Evolutionary conservation across 2,329 filamentous ascomycete genomes (phyloP), one percentile per base, ranked within the genome.

Genomic region (Sclerotinia sclerotiorum): DNA sequence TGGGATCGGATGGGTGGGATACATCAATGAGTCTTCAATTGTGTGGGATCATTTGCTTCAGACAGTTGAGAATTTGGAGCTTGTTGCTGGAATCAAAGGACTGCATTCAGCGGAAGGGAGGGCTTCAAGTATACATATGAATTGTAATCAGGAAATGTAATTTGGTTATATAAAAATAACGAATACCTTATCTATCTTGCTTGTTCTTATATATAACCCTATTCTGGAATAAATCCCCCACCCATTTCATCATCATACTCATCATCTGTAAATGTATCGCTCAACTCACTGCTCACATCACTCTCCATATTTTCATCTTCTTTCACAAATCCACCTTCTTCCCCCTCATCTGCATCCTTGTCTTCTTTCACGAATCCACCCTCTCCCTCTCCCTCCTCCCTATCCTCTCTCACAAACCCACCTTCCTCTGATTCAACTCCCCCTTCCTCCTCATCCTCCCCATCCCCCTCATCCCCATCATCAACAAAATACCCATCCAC

Each of bases 341-440:
- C 29, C 2, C 35, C 76, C 75, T 65, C 80, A 77, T 64, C 75
- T 0, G 82, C 85, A 78, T 88, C 90, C 48, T 72, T 72, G 0
- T 75, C 72, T 19, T 73, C 73, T 55, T 29, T 65, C 19, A 46
- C 35, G 24, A 55, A 55, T 32, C 62, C 62, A 56, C 29, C 29
- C 29, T 29, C 29, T 4, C 32, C 76, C 75, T 65, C 80, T 77
- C 63, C 75, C 0, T 82, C 85, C 78, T 88, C 90, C 48, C 72
- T 72, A 0, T 75, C 72, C 19, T 73, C 73, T 55, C 39, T 65
- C 19, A 46, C 35, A 24, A 55, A 55, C 2, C 62, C 39, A 56
- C 35, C 77, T 0, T 82, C 85, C 77, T 88, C 90, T 46, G 82
- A 85, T 78, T 88, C 90, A 44, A 97, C 88, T 69, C 90, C 84